A percentile compares a stretch with the other conserved stretches of the same genome.
These are phyloP conservation scores for Ampelocalamus luodianensis DNA, from an alignment of 176 grass and related monocot genomes.

Conservation along the genomic window DNA sequence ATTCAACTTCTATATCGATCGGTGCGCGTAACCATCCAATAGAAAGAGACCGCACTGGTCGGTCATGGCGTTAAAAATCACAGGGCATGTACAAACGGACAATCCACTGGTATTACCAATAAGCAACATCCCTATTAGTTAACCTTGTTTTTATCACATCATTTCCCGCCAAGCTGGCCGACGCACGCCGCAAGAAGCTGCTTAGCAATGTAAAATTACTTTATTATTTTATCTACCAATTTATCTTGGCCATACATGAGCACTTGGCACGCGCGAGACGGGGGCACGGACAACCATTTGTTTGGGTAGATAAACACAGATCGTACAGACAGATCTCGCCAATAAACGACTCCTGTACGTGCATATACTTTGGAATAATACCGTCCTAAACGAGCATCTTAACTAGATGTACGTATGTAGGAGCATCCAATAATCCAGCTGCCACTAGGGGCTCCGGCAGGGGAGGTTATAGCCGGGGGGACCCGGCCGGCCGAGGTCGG, in stretches of 20 bases:
- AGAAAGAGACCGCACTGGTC: slow-evolving; percentile 18
- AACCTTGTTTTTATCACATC: not conserved
- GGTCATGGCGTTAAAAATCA: not conserved
- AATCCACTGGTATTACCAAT: not conserved
- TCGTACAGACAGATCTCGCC: not conserved
- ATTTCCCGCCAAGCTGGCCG: slow-evolving; percentile 29
- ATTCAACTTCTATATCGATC: not conserved
- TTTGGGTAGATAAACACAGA: not conserved
- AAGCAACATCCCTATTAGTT: not conserved
- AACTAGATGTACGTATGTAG: not conserved
- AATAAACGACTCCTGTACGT: not conserved
- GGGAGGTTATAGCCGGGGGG: slow-evolving; percentile 20
- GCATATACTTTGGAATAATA: not conserved
- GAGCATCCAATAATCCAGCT: slow-evolving; percentile 8
- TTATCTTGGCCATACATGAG: not conserved
- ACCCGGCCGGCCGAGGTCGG: not conserved
- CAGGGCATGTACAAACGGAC: not conserved
- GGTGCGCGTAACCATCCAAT: not conserved
- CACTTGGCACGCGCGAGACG: not conserved
- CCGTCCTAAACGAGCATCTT: not conserved
- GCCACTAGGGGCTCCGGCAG: slow-evolving; percentile 21
- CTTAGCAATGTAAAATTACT: not conserved
- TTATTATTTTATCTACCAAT: not conserved
- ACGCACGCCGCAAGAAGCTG: not conserved
- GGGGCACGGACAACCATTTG: not conserved